phyloP scores from a whole-genome alignment of 2,329 filamentous ascomycete genomes.

The Orbilia blumenaviensis region DNA sequence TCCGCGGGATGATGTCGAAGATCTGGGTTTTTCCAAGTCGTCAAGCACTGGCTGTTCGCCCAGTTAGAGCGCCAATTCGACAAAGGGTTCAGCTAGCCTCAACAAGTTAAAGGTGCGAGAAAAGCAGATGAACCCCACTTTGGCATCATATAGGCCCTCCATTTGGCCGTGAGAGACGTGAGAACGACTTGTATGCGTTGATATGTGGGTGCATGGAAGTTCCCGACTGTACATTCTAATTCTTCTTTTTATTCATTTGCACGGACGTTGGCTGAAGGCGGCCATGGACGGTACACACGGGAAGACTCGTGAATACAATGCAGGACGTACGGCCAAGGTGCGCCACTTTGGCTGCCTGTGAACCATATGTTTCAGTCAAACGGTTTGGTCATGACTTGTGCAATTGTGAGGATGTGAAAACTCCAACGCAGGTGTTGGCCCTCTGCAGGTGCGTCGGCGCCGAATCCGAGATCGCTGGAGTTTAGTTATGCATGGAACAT shows the following conservation, averaged over 20 bases:
- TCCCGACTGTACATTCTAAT: neutral
- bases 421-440: no score
- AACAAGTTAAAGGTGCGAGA: conserved; percentile 26
- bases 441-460: no score
- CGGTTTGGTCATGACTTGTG: neutral
- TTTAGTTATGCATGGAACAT: conserved; percentile 25
- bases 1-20: conserved; percentile 13
- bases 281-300: neutral
- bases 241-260: neutral
- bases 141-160: conserved; percentile 3
- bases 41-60: no score
- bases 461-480: neutral
- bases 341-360: conserved; percentile 46
- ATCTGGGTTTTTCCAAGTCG: no score
- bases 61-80: no score
- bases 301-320: neutral
- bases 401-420: no score
- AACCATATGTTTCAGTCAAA: conserved; percentile 36
- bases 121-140: conserved; percentile 25
- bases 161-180: conserved; percentile 8
- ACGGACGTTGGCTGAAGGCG: no score
- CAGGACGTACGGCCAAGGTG: conserved; percentile 22
- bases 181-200: neutral
- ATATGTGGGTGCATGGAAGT: neutral
- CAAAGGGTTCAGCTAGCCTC: conserved; percentile 11